A percentile compares a stretch with the other conserved stretches of the same genome.
phyloP scores from a whole-genome alignment of 169 alveolate species.

The Theileria annulata region DNA sequence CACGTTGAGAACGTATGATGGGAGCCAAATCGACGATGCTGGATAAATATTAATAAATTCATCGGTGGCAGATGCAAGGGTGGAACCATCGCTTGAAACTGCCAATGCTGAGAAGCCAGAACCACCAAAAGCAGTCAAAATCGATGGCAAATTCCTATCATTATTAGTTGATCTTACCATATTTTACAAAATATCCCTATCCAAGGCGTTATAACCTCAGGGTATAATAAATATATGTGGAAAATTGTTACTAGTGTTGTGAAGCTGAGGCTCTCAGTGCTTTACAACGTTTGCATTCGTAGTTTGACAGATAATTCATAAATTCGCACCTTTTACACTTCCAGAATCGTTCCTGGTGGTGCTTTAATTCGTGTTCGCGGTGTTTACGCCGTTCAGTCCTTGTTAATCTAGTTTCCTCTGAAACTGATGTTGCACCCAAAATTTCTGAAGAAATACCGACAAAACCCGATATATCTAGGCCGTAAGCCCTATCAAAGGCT shows the following conservation, averaged over 20 bases:
- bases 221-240: no score
- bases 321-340: slow-evolving; percentile 57
- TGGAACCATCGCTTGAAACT: slow-evolving; percentile 36
- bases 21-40: slow-evolving; percentile 17
- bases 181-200: not conserved
- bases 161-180: not conserved
- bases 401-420: slow-evolving; percentile 20
- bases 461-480: slow-evolving; percentile 49
- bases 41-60: slow-evolving; percentile 27
- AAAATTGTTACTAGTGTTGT: no score
- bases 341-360: slow-evolving; percentile 60
- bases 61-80: slow-evolving; percentile 39
- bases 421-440: slow-evolving; percentile 8
- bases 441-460: slow-evolving; percentile 41
- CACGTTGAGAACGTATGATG: not conserved
- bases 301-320: slow-evolving; percentile 62
- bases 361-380: slow-evolving; percentile 31
- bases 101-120: slow-evolving; percentile 14
- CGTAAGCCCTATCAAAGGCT: slow-evolving; percentile 48
- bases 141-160: slow-evolving; percentile 10
- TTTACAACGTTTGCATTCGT: slow-evolving; percentile 51
- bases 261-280: slow-evolving; percentile 31
- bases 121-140: slow-evolving; percentile 8
- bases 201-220: no score
- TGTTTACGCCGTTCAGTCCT: slow-evolving; percentile 18